These are phyloP conservation scores for Apiospora kogelbergensis DNA, from an alignment of 2,329 filamentous ascomycete genomes.

Conservation along the genomic window DNA sequence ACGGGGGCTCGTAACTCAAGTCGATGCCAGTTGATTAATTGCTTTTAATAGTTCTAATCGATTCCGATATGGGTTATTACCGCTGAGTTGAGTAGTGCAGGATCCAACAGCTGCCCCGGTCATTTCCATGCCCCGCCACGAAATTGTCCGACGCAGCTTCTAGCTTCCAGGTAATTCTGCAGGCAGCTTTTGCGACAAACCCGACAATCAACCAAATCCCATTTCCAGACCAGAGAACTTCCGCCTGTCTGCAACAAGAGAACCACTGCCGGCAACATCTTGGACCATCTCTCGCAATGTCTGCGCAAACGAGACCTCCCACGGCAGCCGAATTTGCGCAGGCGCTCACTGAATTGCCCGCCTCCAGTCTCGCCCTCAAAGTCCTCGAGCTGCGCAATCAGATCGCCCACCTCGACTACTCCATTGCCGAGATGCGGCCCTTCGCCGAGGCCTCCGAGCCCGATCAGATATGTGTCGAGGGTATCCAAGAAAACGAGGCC, in stretches of 20 bases:
- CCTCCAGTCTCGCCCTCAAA: slow-evolving; percentile 69
- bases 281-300: slow-evolving; percentile 46
- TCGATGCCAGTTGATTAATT: no score
- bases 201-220: background rate
- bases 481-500: slow-evolving; percentile 68
- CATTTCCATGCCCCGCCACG: background rate
- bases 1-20: no score
- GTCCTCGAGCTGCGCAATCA: slow-evolving; percentile 74
- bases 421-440: slow-evolving; percentile 70
- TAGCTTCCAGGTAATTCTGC: background rate
- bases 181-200: background rate
- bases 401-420: slow-evolving; percentile 71
- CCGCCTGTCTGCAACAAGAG: background rate
- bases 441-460: slow-evolving; percentile 57
- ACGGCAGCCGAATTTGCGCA: slow-evolving; percentile 61
- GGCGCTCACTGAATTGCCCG: slow-evolving; percentile 66
- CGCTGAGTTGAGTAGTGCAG: no score
- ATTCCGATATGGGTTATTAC: no score
- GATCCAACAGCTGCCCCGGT: background rate
- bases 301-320: slow-evolving; percentile 63
- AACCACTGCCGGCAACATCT: background rate
- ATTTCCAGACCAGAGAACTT: background rate
- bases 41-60: no score
- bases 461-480: slow-evolving; percentile 72
- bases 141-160: background rate